Evolutionary conservation across 208 protist species (phyloP).

Genomic region (Trichomonas vaginalis): DNA sequence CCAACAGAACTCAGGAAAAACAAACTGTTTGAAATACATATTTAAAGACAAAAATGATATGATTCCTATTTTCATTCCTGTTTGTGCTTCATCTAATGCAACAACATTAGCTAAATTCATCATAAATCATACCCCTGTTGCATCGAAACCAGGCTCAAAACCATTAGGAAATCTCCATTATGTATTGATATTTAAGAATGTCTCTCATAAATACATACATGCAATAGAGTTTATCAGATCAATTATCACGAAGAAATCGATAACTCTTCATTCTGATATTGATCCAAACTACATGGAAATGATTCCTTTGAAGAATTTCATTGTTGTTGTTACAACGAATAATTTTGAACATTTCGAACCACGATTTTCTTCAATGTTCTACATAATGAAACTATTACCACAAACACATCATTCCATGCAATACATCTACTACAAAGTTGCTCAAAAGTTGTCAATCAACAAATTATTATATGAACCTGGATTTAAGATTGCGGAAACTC

Average conservation of each 20-base stretch:
- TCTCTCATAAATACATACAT: not conserved
- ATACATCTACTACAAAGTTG: not conserved
- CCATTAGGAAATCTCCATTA: not conserved
- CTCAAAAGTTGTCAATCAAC: not conserved
- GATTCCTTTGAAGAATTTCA: not conserved
- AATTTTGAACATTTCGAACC: not conserved
- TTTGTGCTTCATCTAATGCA: not conserved
- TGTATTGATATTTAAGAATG: not conserved
- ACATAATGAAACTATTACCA: not conserved
- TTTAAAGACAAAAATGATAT: not conserved
- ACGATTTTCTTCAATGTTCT: not conserved
- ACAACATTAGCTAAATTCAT: not conserved
- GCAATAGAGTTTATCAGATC: slow-evolving; percentile 7
- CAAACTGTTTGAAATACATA: not conserved
- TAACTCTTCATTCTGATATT: not conserved
- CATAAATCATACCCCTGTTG: not conserved
- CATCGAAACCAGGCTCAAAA: not conserved
- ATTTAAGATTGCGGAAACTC: not conserved
- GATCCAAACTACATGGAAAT: not conserved
- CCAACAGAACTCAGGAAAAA: not conserved
- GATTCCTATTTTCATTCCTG: slow-evolving; percentile 3
- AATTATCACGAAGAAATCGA: not conserved
- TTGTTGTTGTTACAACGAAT: not conserved
- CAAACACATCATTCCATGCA: not conserved
- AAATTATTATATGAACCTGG: not conserved